These are phyloP conservation scores for Pachysandra terminalis DNA, from an alignment of 164 flowering plant species.

Conservation along the genomic window DNA sequence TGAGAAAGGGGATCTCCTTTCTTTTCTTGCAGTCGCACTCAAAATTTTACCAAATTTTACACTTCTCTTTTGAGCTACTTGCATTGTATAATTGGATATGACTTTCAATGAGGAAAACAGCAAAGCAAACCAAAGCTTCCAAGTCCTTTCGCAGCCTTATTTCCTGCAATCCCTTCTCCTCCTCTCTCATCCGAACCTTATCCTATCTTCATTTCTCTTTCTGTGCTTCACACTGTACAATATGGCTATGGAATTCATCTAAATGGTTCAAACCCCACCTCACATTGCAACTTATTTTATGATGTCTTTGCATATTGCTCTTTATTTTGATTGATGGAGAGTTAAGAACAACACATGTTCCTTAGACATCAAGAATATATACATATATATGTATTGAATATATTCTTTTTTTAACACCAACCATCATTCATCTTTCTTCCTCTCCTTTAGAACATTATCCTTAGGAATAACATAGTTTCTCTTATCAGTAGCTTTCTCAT, in stretches of 20 bases:
- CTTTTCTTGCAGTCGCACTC: background rate
- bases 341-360: no score
- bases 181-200: conserved; percentile 1
- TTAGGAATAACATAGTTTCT: no score
- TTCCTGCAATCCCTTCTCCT: background rate
- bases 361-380: conserved; percentile 1
- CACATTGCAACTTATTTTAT: background rate
- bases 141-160: background rate
- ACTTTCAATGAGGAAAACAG: conserved; percentile 25
- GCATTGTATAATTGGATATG: conserved; percentile 10
- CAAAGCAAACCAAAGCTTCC: conserved; percentile 11
- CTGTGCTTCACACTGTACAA: background rate
- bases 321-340: conserved; percentile 10
- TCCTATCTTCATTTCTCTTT: conserved; percentile 3
- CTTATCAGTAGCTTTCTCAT: no score
- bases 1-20: conserved; percentile 7
- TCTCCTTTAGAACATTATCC: background rate
- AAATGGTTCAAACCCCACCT: conserved; percentile 1
- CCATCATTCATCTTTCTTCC: background rate
- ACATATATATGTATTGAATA: background rate
- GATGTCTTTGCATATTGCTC: background rate
- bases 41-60: conserved; percentile 8
- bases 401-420: background rate
- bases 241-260: background rate
- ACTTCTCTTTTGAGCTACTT: conserved; percentile 7